These are phyloP conservation scores for Backusella sp. DNA, from an alignment of 192 early-diverging fungal genomes.

Conservation along the genomic window DNA sequence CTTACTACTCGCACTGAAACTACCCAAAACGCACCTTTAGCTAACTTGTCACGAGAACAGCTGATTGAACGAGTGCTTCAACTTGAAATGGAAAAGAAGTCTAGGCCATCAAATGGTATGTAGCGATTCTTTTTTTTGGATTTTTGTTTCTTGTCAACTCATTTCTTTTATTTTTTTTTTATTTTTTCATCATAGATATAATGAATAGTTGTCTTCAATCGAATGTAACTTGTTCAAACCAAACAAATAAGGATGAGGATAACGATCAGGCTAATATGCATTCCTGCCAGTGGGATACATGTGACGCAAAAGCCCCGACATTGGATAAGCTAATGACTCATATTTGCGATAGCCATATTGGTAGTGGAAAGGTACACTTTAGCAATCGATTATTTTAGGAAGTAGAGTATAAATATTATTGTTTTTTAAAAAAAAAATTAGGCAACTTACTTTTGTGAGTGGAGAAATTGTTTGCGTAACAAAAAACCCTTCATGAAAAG, in stretches of 20 bases:
- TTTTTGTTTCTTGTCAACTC: background rate
- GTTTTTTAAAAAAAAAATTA: slow-evolving; percentile 11
- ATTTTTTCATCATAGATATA: background rate
- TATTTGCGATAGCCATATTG: slow-evolving; percentile 50
- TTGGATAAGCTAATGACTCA: slow-evolving; percentile 40
- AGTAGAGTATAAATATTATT: background rate
- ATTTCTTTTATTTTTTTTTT: background rate
- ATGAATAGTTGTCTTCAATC: background rate
- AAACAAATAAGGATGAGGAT: background rate
- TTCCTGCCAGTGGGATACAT: slow-evolving; percentile 10
- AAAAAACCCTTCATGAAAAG: slow-evolving; percentile 64
- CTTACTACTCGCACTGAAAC: background rate
- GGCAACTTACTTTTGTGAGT: slow-evolving; percentile 47
- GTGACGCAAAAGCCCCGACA: slow-evolving; percentile 7
- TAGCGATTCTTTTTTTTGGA: background rate
- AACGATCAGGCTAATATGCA: slow-evolving; percentile 17
- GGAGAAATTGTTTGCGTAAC: slow-evolving; percentile 45
- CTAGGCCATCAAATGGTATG: background rate
- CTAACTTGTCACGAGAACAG: slow-evolving; percentile 17
- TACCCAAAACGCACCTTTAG: background rate
- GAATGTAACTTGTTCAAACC: background rate
- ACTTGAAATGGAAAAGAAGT: slow-evolving; percentile 18
- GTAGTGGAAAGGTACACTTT: slow-evolving; percentile 50
- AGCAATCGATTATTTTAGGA: background rate
- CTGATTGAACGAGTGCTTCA: slow-evolving; percentile 13